Percentiles rank a stretch among this genome's conserved stretches.
These are phyloP conservation scores for Mucor saturninus DNA, from an alignment of 371 early-diverging fungal species.

Conservation along the genomic window DNA sequence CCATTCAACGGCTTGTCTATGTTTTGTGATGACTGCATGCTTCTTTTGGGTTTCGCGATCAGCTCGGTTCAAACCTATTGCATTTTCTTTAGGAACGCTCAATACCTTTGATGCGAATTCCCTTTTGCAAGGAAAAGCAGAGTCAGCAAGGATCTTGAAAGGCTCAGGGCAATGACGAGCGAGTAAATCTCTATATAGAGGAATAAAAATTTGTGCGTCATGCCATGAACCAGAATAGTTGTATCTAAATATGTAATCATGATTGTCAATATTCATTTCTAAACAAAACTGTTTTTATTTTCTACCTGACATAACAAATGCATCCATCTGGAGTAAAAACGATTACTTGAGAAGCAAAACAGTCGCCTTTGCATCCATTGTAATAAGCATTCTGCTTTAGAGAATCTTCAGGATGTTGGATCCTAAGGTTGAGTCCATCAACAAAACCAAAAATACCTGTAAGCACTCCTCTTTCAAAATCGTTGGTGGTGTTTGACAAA, in stretches of 20 bases:
- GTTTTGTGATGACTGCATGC: neutral
- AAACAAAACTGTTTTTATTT: no score
- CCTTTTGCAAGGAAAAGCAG: no score
- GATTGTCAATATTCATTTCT: no score
- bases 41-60: neutral
- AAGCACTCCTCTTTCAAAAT: neutral
- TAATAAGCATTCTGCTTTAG: neutral
- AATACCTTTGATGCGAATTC: no score
- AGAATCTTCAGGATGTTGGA: constrained; percentile 1
- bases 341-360: no score
- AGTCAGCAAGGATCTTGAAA: constrained; percentile 4
- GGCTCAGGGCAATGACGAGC: neutral
- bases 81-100: neutral
- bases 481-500: neutral
- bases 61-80: neutral
- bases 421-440: neutral
- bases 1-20: neutral
- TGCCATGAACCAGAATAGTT: no score
- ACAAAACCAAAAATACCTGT: neutral
- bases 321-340: no score
- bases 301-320: no score
- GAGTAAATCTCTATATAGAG: no score
- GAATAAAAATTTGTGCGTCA: no score
- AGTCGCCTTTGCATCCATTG: no score
- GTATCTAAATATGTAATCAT: no score